Evolutionary conservation across 805 yeast genomes (phyloP), one percentile per base, ranked within the genome.

Genomic region (Saccharomycopsis oosterbeekiorum): DNA sequence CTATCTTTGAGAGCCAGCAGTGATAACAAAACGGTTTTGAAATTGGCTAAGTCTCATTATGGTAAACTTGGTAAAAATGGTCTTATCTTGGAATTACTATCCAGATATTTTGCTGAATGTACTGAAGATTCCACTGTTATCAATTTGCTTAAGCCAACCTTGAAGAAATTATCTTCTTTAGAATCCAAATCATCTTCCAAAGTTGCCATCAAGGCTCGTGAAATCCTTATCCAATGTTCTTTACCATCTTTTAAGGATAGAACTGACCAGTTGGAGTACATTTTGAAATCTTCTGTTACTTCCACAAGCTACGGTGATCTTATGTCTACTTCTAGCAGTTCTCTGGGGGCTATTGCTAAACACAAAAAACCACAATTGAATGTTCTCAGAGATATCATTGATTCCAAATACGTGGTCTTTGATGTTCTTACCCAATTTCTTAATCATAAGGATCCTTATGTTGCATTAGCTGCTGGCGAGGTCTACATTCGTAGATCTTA

Each of bases 221-320:
- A 96, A 76, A 88, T 96, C 63, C 82, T 94, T 69, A 94, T 94
- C 69, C 97, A 92, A 79, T 94, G 97, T 73, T 90, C 98, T 37
- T 80, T 94, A 76, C 99, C 99, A 43, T 91, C 98, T 2, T 86
- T 91, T 65, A 85, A 89, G 74, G 99, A 94, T 76, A 85, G 98
- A 78, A 86, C 96, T 39, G 97, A 93, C 73, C 99, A 96, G 78
- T 82, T 94, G 71, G 98, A 96, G 77, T 97, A 93, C 73, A 94
- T 94, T 68, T 81, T 94, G 74, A 85, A 90, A 74, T 84, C 96
- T 10, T 85, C 97, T 42, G 98, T 94, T 57, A 88, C 92, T 68
- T 91, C 88, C 68, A 83, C 96, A 39, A 82, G 86, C 36, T 94
- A 92, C 70, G 99, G 98, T 68, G 96, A 89, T 68, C 80, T 86